Conservation (phyloP, 176 grass and related monocot genomes). For the Aegilops longissima region DNA sequence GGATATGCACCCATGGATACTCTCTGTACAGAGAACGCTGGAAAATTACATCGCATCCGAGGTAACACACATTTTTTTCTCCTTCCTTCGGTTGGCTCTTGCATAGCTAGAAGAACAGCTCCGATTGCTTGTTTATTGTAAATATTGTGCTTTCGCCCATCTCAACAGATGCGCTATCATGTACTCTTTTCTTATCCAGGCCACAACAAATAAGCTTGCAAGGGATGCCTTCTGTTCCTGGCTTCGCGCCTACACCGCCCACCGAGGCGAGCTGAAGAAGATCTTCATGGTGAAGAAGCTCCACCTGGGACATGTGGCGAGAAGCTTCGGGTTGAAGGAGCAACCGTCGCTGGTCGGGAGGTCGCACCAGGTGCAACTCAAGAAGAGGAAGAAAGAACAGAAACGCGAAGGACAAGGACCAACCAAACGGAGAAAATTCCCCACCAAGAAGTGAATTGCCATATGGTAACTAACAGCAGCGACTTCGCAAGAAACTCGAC, state of each 20-base stretch:
- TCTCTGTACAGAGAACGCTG: slow-evolving; percentile 72
- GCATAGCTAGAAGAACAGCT: not conserved
- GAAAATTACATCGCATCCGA: slow-evolving; percentile 67
- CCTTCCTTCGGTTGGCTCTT: not conserved
- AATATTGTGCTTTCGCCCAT: not conserved
- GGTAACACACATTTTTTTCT: slow-evolving; percentile 35
- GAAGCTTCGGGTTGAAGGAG: slow-evolving; percentile 83
- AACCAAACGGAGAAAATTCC: slow-evolving; percentile 58
- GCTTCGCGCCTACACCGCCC: slow-evolving; percentile 85
- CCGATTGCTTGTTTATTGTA: not conserved
- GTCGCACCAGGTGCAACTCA: slow-evolving; percentile 60
- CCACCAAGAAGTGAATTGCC: slow-evolving; percentile 28
- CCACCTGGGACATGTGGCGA: slow-evolving; percentile 85
- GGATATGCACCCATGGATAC: slow-evolving; percentile 91
- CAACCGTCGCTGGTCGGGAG: slow-evolving; percentile 78
- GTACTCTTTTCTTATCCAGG: slow-evolving; percentile 35
- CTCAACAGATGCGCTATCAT: not conserved
- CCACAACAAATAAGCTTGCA: slow-evolving; percentile 59
- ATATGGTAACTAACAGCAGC: slow-evolving; percentile 2
- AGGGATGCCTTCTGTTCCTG: slow-evolving; percentile 93
- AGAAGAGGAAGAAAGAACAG: slow-evolving; percentile 79
- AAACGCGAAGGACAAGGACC: slow-evolving; percentile 31
- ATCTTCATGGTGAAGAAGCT: slow-evolving; percentile 97
- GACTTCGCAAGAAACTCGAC: not conserved
- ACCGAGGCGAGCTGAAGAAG: slow-evolving; percentile 88